Conservation (phyloP, 306 rosid genomes). For the Glycyrrhiza uralensis region DNA sequence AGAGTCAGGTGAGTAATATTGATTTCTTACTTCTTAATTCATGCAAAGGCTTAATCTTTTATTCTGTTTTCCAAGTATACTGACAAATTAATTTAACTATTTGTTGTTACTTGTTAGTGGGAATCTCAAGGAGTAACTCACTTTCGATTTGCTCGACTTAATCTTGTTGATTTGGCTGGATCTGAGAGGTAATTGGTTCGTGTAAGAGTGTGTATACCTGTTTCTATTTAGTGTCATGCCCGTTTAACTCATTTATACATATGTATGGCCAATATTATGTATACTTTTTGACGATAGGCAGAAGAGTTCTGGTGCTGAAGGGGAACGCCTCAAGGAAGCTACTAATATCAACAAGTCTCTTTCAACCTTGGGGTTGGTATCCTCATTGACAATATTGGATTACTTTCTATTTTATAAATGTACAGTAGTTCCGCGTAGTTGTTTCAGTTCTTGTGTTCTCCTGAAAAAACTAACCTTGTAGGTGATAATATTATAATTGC, state of each 20-base stretch:
- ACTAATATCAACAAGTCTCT: slow-evolving; percentile 97
- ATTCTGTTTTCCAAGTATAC: slow-evolving; percentile 19
- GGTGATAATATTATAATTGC: slow-evolving; percentile 34
- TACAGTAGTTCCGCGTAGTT: neutral
- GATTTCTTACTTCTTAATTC: neutral
- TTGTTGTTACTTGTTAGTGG: slow-evolving; percentile 68
- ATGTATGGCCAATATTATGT: neutral
- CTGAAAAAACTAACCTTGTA: slow-evolving; percentile 5
- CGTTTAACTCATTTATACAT: neutral
- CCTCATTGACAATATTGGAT: slow-evolving; percentile 10
- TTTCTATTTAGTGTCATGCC: neutral
- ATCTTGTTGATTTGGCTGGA: slow-evolving; percentile 99
- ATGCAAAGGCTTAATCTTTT: neutral
- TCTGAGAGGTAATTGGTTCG: slow-evolving; percentile 84
- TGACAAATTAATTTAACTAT: neutral
- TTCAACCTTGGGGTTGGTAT: slow-evolving; percentile 86
- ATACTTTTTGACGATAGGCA: slow-evolving; percentile 56
- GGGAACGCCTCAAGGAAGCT: slow-evolving; percentile 98
- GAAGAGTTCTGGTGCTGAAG: slow-evolving; percentile 99
- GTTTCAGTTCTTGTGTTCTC: neutral
- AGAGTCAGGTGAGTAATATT: slow-evolving; percentile 68
- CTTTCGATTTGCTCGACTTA: slow-evolving; percentile 91
- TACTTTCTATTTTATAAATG: slow-evolving; percentile 1
- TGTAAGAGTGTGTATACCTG: neutral
- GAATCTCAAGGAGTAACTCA: slow-evolving; percentile 95